Percentiles rank a stretch among this genome's conserved stretches.
phyloP scores from a whole-genome alignment of 2,329 filamentous ascomycete genomes.

The Penicillium sp. region DNA sequence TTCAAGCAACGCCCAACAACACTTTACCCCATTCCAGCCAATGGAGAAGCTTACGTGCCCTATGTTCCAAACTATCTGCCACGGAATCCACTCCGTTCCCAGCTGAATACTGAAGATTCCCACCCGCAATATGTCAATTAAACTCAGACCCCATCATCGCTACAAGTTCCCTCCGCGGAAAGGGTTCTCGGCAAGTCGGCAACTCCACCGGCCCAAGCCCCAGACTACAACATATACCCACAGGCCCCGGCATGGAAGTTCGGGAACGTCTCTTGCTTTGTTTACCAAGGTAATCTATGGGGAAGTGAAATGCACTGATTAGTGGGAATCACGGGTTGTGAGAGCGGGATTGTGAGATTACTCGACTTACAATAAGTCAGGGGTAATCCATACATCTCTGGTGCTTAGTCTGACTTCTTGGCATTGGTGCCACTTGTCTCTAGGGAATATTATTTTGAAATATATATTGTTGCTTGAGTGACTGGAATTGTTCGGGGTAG shows the following conservation, averaged over 20 bases:
- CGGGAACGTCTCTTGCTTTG: slow-evolving; percentile 9
- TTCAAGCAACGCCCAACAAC: not conserved
- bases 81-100: slow-evolving; percentile 1
- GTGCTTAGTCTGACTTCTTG: no score
- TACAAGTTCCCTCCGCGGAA: slow-evolving; percentile 12
- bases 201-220: not conserved
- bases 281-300: not conserved
- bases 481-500: no score
- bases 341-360: not conserved
- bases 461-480: no score
- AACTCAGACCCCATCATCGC: not conserved
- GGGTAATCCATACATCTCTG: no score
- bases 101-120: not conserved
- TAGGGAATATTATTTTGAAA: no score
- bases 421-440: no score
- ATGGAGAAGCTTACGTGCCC: not conserved
- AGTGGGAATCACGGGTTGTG: not conserved
- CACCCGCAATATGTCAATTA: not conserved
- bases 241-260: slow-evolving; percentile 11
- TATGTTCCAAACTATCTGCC: not conserved
- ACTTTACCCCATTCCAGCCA: not conserved
- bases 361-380: not conserved
- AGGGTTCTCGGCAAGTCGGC: slow-evolving; percentile 13
- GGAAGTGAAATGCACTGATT: slow-evolving; percentile 3
- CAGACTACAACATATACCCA: not conserved